phyloP scores from a whole-genome alignment of 1,139 yeast genomes.

The Pneumocystis jirovecii region DNA sequence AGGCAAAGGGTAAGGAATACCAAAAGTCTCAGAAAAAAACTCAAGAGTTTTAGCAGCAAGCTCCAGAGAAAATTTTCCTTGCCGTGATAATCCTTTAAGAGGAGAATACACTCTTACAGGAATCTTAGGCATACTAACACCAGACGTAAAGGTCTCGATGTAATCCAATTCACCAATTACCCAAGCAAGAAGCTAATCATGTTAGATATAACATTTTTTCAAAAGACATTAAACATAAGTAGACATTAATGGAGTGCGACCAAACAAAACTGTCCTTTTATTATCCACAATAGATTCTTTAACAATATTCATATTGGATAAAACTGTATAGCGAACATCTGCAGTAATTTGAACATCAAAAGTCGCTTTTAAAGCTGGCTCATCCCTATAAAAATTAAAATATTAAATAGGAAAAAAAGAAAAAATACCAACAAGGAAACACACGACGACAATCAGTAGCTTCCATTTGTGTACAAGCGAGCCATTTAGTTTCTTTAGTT shows the following conservation, averaged over 20 bases:
- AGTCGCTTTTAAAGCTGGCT: constrained; percentile 62
- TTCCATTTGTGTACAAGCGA: constrained; percentile 75
- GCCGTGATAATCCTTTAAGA: constrained; percentile 46
- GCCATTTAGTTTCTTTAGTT: constrained; percentile 44
- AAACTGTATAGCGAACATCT: constrained; percentile 42
- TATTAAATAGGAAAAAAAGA: constrained; percentile 25
- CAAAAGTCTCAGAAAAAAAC: constrained; percentile 58
- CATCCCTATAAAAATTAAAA: constrained; percentile 20
- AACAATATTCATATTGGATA: constrained; percentile 59
- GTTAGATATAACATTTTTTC: not conserved
- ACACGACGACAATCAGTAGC: constrained; percentile 78
- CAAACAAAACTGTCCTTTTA: constrained; percentile 42
- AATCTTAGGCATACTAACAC: constrained; percentile 32
- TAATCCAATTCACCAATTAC: constrained; percentile 67
- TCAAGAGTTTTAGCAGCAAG: constrained; percentile 63
- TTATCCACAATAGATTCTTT: constrained; percentile 26
- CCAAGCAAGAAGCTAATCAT: constrained; percentile 45
- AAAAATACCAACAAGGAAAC: constrained; percentile 45
- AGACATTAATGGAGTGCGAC: constrained; percentile 62
- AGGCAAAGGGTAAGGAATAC: constrained; percentile 61
- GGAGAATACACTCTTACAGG: constrained; percentile 76
- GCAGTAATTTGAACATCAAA: constrained; percentile 49
- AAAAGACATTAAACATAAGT: constrained; percentile 31
- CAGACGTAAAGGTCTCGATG: constrained; percentile 43
- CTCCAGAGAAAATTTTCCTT: constrained; percentile 51